phyloP scores from a whole-genome alignment of 2,329 filamentous ascomycete genomes.

The Ceratocystis cubensis region DNA sequence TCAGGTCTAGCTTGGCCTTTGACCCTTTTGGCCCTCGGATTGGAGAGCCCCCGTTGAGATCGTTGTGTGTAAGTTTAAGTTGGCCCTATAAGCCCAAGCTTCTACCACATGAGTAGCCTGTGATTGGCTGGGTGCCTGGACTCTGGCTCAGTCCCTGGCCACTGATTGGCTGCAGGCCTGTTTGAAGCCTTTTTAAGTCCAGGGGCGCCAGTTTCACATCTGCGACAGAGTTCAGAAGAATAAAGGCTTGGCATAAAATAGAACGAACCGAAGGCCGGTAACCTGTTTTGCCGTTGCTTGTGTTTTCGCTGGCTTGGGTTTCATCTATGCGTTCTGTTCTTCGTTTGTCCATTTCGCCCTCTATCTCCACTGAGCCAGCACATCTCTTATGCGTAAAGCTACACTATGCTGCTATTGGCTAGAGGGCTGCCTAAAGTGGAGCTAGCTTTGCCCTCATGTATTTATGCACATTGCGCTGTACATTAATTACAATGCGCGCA shows the following conservation, averaged over 20 bases:
- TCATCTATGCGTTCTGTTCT: not conserved
- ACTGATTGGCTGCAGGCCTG: not conserved
- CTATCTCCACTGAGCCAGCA: not conserved
- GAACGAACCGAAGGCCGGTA: not conserved
- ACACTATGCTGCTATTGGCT: not conserved
- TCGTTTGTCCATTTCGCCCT: not conserved
- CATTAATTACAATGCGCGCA: not conserved
- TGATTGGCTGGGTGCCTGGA: not conserved
- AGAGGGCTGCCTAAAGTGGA: not conserved
- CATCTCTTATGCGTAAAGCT: not conserved
- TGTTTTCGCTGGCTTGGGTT: not conserved
- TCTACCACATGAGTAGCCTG: not conserved
- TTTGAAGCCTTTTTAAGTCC: not conserved
- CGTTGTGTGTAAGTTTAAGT: not conserved
- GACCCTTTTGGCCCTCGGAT: no score
- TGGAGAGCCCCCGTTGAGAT: not conserved
- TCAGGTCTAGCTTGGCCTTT: not conserved
- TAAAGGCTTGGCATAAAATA: not conserved
- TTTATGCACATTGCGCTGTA: not conserved
- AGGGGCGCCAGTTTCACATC: slow-evolving; percentile 21
- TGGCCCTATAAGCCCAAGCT: not conserved
- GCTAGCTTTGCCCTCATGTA: not conserved
- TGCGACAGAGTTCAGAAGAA: slow-evolving; percentile 17
- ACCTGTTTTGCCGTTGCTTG: not conserved
- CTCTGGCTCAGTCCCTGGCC: not conserved